Conservation (phyloP, 2,329 filamentous ascomycete genomes). For the Aureobasidium uvarum region DNA sequence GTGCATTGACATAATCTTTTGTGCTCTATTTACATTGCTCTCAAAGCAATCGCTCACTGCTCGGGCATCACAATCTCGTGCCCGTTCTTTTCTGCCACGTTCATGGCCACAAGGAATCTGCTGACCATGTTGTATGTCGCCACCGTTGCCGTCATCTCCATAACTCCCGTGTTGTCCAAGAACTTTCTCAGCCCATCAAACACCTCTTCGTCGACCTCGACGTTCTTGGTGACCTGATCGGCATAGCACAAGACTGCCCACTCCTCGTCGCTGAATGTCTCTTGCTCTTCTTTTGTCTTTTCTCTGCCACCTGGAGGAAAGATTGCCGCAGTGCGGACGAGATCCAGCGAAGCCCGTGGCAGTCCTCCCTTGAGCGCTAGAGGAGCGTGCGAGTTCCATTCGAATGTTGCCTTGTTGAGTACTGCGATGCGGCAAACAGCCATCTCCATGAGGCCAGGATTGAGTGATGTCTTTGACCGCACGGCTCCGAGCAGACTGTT, state of each 20-base stretch:
- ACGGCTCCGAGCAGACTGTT: conserved; percentile 63
- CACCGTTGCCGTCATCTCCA: conserved; percentile 41
- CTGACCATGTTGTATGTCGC: conserved; percentile 43
- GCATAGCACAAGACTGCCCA: conserved; percentile 38
- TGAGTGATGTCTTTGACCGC: conserved; percentile 38
- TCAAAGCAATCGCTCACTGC: conserved; percentile 9
- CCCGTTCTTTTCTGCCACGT: conserved; percentile 42
- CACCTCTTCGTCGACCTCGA: conserved; percentile 36
- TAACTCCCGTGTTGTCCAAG: conserved; percentile 36
- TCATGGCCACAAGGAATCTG: conserved; percentile 41
- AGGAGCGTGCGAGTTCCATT: conserved; percentile 40
- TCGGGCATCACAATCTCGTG: conserved; percentile 38
- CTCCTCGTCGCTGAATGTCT: conserved; percentile 35
- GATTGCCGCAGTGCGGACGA: conserved; percentile 33
- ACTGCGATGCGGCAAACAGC: conserved; percentile 42
- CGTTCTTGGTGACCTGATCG: conserved; percentile 37
- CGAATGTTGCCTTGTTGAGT: conserved; percentile 39
- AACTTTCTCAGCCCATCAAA: conserved; percentile 36
- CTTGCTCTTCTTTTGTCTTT: conserved; percentile 23
- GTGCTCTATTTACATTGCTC: background rate
- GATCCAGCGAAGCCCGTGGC: conserved; percentile 32
- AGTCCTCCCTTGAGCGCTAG: conserved; percentile 38
- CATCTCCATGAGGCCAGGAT: conserved; percentile 37
- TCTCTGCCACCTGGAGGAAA: conserved; percentile 17
- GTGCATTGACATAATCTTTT: conserved; percentile 4